A percentile compares a stretch with the other conserved stretches of the same genome.
phyloP scores from a whole-genome alignment of 306 rosid species.

The Prosopis cineraria region DNA sequence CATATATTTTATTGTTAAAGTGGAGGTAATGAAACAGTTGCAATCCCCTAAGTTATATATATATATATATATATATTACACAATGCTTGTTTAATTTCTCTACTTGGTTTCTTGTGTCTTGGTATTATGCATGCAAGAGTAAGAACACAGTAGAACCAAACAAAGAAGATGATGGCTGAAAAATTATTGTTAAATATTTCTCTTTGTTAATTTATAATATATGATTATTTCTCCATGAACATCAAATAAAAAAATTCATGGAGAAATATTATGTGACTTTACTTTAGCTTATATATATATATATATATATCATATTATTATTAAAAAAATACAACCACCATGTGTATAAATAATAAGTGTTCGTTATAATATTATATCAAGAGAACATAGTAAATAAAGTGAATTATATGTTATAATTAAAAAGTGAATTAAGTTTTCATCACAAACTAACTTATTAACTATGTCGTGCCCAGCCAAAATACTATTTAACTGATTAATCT shows the following conservation, averaged over 20 bases:
- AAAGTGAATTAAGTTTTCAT: neutral
- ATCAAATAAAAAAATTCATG: neutral
- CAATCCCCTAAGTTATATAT: neutral
- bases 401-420: no score
- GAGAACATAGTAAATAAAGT: neutral
- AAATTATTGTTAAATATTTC: neutral
- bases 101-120: constrained; percentile 17
- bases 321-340: neutral
- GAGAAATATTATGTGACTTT: neutral
- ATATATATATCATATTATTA: neutral
- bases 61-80: no score
- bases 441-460: neutral
- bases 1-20: neutral
- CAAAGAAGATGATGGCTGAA: neutral
- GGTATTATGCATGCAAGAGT: neutral
- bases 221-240: neutral
- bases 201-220: neutral
- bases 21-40: neutral
- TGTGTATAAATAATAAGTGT: neutral
- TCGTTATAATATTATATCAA: neutral
- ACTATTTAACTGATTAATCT: neutral
- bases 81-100: neutral
- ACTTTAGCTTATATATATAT: neutral
- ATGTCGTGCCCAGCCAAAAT: neutral
- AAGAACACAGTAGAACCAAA: neutral